These are phyloP conservation scores for Fagopyrum tataricum DNA, from an alignment of 148 eudicot genomes.

Conservation along the genomic window DNA sequence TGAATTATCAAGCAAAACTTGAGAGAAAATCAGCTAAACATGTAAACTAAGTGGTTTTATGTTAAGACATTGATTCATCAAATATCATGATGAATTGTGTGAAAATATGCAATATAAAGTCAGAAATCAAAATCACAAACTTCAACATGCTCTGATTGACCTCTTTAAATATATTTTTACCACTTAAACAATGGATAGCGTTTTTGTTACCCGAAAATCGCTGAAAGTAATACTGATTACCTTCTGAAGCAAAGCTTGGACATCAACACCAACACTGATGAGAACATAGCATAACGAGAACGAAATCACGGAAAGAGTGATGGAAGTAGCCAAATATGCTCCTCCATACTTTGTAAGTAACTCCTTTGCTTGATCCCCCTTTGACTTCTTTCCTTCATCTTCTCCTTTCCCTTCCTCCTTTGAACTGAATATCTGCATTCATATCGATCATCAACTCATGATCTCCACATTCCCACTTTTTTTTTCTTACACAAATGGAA, in stretches of 20 bases:
- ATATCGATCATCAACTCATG: background rate
- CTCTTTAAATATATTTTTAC: background rate
- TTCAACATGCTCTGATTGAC: too few relatives aligned
- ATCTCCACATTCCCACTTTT: background rate
- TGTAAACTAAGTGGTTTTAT: too few relatives aligned
- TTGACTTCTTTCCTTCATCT: constrained; percentile 45
- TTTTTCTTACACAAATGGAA: background rate
- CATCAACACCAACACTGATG: constrained; percentile 76
- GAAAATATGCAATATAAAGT: background rate
- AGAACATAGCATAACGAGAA: constrained; percentile 72
- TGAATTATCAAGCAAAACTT: too few relatives aligned
- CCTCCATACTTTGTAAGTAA: constrained; percentile 86
- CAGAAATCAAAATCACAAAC: background rate
- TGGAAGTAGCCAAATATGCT: constrained; percentile 85
- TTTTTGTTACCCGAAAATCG: background rate
- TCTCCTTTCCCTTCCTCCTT: constrained; percentile 45
- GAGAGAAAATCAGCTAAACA: too few relatives aligned
- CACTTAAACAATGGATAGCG: background rate
- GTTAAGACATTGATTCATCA: background rate
- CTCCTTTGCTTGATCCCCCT: constrained; percentile 82
- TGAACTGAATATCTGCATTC: constrained; percentile 67
- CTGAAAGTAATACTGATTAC: constrained; percentile 22
- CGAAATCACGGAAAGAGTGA: constrained; percentile 85
- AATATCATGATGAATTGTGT: background rate
- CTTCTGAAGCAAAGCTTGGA: constrained; percentile 72